Evolutionary conservation across 2,329 filamentous ascomycete genomes (phyloP), one percentile per base, ranked within the genome.

Genomic region (Phoma sp.): DNA sequence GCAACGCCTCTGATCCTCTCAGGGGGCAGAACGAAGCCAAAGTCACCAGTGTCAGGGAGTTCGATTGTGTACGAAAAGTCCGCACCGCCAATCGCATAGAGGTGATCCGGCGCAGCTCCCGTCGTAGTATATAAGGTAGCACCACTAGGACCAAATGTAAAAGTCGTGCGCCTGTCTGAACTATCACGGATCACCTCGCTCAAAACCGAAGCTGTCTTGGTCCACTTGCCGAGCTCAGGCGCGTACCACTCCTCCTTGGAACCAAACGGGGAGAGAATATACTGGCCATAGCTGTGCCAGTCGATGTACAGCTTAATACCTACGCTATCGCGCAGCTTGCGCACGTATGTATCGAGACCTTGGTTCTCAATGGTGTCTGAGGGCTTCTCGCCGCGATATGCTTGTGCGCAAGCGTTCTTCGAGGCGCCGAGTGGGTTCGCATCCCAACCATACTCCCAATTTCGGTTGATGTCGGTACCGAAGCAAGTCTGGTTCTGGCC

Each of bases 281-380:
- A 76, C 61, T 88, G 85, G 9, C 80, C 82, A 69, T 86, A 88
- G 3, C 82, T 80, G 73, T 88, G 86, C 73, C 81, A 85, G 72
- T 89, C 86, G 46, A 88, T 82, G 67, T 80, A 89, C 2, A 86
- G 77, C 64, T 83, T 82, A 47, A 88, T 77, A 0, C 82, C 81
- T 52, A 80, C 75, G 2, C 61, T 59, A 13, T 70, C 67, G 4
- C 75, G 71, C 22, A 85, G 66, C n/a, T 71, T 69, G 33, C 74
- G 72, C 9, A 81, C 72, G 49, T 79, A 77, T 4, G 72, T 67
- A 14, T 77, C 75, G 4, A 88, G 73, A 2, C 64, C 70, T 24
- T 53, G 43, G 8, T 66, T 71, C 38, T 73, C 70, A 2, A 70
- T 65, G 1, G 68, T 55, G 37, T 71, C 69, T 27, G 61, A 60